phyloP scores from a whole-genome alignment of 2,329 filamentous ascomycete genomes.

The Hypoxylon sp. region DNA sequence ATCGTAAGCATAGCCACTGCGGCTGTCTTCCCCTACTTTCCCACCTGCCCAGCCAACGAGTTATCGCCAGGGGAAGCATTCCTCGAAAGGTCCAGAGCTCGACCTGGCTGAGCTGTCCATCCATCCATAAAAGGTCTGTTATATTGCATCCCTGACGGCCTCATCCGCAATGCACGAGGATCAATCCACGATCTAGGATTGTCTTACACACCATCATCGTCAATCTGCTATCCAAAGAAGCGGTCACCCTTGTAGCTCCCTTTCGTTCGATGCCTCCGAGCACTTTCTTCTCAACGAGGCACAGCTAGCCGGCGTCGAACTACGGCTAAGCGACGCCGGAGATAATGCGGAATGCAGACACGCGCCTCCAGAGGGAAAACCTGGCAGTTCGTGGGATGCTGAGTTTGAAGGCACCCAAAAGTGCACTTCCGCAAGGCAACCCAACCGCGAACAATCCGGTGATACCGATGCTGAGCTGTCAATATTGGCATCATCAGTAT shows the following conservation, averaged over 20 bases:
- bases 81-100: slow-evolving; percentile 23
- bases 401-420: slow-evolving; percentile 4
- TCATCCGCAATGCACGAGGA: slow-evolving; percentile 23
- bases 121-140: slow-evolving; percentile 10
- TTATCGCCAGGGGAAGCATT: slow-evolving; percentile 36
- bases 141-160: slow-evolving; percentile 17
- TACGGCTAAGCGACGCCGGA: slow-evolving; percentile 23
- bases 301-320: slow-evolving; percentile 12
- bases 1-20: slow-evolving; percentile 33
- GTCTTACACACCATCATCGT: slow-evolving; percentile 30
- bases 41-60: too few relatives aligned
- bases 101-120: slow-evolving; percentile 10
- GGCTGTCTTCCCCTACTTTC: slow-evolving; percentile 29
- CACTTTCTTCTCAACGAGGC: slow-evolving; percentile 17
- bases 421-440: slow-evolving; percentile 26
- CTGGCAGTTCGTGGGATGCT: slow-evolving; percentile 2
- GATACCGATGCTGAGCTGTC: slow-evolving; percentile 40
- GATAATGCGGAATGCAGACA: slow-evolving; percentile 19
- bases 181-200: slow-evolving; percentile 23
- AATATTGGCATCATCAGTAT: slow-evolving; percentile 29
- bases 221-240: slow-evolving; percentile 18
- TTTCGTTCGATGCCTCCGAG: slow-evolving; percentile 11
- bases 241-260: slow-evolving; percentile 18
- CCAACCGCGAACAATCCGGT: slow-evolving; percentile 25
- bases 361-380: slow-evolving; percentile 6